Percentiles rank a stretch among this genome's conserved stretches.
These are phyloP conservation scores for Cryptosporidium sp. DNA, from an alignment of 169 alveolate species.

Conservation along the genomic window DNA sequence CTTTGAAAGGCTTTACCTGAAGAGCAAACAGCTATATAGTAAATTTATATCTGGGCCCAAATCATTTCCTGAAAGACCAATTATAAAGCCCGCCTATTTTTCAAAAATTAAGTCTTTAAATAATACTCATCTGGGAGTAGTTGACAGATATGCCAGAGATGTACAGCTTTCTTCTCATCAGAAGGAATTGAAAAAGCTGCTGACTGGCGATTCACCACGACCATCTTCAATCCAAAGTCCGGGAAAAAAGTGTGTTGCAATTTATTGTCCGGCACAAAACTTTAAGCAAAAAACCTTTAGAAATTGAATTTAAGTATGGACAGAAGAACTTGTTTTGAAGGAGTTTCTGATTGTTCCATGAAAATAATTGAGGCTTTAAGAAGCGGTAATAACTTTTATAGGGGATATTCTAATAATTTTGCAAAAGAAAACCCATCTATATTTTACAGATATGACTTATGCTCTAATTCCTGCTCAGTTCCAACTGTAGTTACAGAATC, in stretches of 20 bases:
- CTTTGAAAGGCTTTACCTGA: background rate
- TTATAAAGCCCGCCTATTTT: background rate
- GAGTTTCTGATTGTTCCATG: slow-evolving; percentile 16
- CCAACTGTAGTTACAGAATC: slow-evolving; percentile 12
- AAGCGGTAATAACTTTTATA: background rate
- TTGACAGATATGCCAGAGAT: slow-evolving; percentile 21
- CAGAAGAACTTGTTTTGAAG: slow-evolving; percentile 13
- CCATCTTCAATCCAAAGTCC: background rate
- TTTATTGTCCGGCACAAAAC: slow-evolving; percentile 18
- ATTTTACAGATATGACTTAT: slow-evolving; percentile 1
- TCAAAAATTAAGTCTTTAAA: background rate
- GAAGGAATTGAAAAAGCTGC: slow-evolving; percentile 8
- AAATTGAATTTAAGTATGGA: slow-evolving; percentile 13
- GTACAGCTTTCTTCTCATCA: slow-evolving; percentile 24
- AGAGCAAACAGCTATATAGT: background rate
- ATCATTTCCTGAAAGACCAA: background rate
- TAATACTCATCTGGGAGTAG: slow-evolving; percentile 10
- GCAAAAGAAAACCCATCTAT: background rate
- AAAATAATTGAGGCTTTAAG: slow-evolving; percentile 13
- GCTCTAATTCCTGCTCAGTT: background rate
- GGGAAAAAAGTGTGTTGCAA: slow-evolving; percentile 54
- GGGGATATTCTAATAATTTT: background rate
- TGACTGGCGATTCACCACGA: background rate
- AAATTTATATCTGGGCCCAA: slow-evolving; percentile 3
- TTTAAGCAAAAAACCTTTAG: slow-evolving; percentile 2